A percentile compares a stretch with the other conserved stretches of the same genome.
phyloP scores from a whole-genome alignment of 768 basidiomycete genomes.

The Kwoniella dejecticola region DNA sequence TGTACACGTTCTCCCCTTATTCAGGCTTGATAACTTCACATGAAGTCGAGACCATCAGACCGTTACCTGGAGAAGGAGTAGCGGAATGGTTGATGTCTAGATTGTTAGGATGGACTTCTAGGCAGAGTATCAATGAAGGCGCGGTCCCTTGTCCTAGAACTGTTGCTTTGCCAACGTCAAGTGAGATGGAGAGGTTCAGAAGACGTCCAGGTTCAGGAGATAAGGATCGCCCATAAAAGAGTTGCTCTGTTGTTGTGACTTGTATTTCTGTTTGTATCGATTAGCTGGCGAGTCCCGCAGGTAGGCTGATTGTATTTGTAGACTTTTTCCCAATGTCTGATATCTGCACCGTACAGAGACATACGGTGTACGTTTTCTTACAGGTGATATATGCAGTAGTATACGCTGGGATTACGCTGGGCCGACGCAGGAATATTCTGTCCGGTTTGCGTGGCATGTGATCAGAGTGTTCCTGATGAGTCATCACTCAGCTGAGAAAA shows the following conservation, averaged over 20 bases:
- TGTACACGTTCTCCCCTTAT: slow-evolving; percentile 53
- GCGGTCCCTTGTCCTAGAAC: slow-evolving; percentile 35
- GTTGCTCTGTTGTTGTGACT: not conserved
- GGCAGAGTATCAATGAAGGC: slow-evolving; percentile 27
- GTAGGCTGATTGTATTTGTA: too few species aligned
- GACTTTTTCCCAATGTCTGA: too few species aligned
- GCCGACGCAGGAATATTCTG: too few species aligned
- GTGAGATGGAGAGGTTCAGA: slow-evolving; percentile 13
- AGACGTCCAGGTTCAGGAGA: not conserved
- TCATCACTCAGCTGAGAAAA: too few species aligned
- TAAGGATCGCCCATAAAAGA: not conserved
- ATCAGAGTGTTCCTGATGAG: too few species aligned
- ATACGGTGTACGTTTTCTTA: too few species aligned
- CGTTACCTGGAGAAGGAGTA: slow-evolving; percentile 53
- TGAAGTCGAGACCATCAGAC: slow-evolving; percentile 54
- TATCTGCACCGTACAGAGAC: too few species aligned
- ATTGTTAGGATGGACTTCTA: slow-evolving; percentile 44
- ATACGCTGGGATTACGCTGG: too few species aligned
- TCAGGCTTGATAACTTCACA: slow-evolving; percentile 51
- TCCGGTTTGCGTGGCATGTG: too few species aligned
- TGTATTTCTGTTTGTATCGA: too few species aligned
- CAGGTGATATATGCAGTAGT: too few species aligned
- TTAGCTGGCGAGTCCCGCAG: too few species aligned
- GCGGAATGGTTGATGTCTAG: slow-evolving; percentile 50
- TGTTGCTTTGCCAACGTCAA: slow-evolving; percentile 8